phyloP scores from a whole-genome alignment of 768 basidiomycete species.

The Podaxis sp. region DNA sequence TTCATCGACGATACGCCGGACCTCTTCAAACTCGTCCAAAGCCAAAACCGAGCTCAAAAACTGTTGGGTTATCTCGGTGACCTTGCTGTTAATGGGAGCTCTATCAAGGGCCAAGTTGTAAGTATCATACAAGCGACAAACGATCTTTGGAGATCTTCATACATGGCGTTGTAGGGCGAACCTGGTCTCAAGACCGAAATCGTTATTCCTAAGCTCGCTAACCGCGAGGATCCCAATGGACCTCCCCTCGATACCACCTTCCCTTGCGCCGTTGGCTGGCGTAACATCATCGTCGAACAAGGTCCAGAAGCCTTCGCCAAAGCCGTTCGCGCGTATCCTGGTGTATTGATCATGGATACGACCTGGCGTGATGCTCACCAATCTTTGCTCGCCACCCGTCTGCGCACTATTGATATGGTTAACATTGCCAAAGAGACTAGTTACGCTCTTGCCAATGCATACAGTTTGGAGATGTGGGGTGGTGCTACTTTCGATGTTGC shows the following conservation, averaged over 20 bases:
- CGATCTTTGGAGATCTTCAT: neutral
- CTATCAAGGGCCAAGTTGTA: slow-evolving; percentile 90
- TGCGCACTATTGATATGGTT: slow-evolving; percentile 94
- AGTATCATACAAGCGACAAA: slow-evolving; percentile 5
- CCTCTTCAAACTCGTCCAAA: slow-evolving; percentile 96
- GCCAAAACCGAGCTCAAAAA: slow-evolving; percentile 98
- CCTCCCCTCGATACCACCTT: slow-evolving; percentile 71
- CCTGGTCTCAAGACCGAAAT: slow-evolving; percentile 92
- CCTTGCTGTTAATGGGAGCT: slow-evolving; percentile 95
- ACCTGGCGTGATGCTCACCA: slow-evolving; percentile 99
- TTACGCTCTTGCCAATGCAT: slow-evolving; percentile 91
- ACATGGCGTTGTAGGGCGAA: slow-evolving; percentile 55
- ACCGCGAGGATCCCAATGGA: slow-evolving; percentile 72
- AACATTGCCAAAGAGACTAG: slow-evolving; percentile 99
- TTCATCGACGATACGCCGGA: slow-evolving; percentile 99
- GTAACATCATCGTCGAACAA: slow-evolving; percentile 96
- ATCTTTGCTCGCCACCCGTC: slow-evolving; percentile 91
- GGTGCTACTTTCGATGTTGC: slow-evolving; percentile 99
- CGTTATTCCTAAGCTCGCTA: slow-evolving; percentile 73
- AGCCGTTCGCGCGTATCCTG: slow-evolving; percentile 94
- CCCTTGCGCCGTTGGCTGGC: slow-evolving; percentile 91
- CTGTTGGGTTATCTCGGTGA: slow-evolving; percentile 96
- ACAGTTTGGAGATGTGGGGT: slow-evolving; percentile 98
- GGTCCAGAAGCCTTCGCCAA: slow-evolving; percentile 98
- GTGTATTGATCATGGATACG: slow-evolving; percentile 95